These are phyloP conservation scores for Coniophora puteana DNA, from an alignment of 1,284 basidiomycete genomes.

Conservation along the genomic window DNA sequence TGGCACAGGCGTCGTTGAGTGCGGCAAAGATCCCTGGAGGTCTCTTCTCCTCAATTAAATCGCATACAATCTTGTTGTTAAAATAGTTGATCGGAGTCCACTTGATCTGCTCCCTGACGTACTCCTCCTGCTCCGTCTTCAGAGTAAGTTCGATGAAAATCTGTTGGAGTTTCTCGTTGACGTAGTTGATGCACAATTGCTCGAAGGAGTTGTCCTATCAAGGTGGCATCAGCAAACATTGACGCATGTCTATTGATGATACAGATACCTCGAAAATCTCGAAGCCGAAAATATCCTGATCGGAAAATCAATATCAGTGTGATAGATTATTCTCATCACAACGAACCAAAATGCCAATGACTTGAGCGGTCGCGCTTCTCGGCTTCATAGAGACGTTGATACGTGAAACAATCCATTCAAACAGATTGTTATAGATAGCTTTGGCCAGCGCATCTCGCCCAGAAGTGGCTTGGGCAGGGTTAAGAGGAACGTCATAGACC, in stretches of 20 bases:
- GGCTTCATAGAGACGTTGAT: constrained; percentile 97
- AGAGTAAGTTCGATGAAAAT: constrained; percentile 99
- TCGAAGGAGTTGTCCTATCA: constrained; percentile 94
- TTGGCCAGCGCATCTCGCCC: constrained; percentile 93
- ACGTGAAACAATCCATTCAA: constrained; percentile 98
- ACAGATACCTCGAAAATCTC: constrained; percentile 87
- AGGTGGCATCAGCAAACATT: background rate
- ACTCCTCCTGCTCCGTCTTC: constrained; percentile 99
- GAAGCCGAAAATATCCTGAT: constrained; percentile 93
- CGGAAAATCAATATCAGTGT: background rate
- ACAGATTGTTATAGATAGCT: constrained; percentile 97
- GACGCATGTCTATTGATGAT: background rate
- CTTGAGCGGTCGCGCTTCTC: constrained; percentile 67
- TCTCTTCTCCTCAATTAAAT: constrained; percentile 93
- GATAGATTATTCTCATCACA: constrained; percentile 2
- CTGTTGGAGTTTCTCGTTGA: constrained; percentile 99
- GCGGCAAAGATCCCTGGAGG: constrained; percentile 98
- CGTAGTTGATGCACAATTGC: constrained; percentile 99
- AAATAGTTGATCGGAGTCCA: constrained; percentile 99
- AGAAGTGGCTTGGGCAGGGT: constrained; percentile 86
- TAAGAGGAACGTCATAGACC: constrained; percentile 95
- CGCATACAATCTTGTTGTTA: constrained; percentile 96
- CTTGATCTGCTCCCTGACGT: constrained; percentile 96
- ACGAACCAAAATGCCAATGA: constrained; percentile 89
- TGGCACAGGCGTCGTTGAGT: constrained; percentile 97